Evolutionary conservation across 306 rosid genomes (phyloP).

Genomic region (Castanea sativa): DNA sequence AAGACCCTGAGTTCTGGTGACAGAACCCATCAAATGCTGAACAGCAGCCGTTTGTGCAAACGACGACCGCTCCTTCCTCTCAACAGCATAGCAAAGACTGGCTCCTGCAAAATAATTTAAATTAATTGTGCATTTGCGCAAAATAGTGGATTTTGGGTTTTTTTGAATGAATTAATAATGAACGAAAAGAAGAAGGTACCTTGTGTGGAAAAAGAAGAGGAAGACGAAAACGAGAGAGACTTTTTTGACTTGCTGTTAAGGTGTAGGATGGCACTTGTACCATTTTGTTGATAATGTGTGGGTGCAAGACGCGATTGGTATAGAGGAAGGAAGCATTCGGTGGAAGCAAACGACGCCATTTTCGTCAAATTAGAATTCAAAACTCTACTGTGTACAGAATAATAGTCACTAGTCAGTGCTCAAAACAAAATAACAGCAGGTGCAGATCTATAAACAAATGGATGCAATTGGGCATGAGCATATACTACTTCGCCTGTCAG

Average conservation of each 20-base stretch:
- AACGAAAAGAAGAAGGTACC: conserved; percentile 27
- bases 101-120: conserved; percentile 19
- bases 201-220: conserved; percentile 11
- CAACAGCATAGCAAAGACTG: conserved; percentile 20
- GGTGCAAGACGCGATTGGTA: conserved; percentile 26
- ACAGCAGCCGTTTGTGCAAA: conserved; percentile 61
- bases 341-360: conserved; percentile 42
- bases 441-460: no score
- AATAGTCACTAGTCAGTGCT: no score
- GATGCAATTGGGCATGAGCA: no score
- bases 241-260: not conserved
- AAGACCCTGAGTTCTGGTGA: conserved; percentile 64
- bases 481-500: no score
- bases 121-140: not conserved
- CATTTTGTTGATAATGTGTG: conserved; percentile 9
- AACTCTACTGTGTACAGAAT: no score
- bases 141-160: not conserved
- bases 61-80: conserved; percentile 40
- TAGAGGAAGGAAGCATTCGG: conserved; percentile 32
- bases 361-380: not conserved
- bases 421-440: no score
- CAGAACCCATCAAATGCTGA: conserved; percentile 76
- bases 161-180: not conserved
- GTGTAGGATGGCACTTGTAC: conserved; percentile 7
- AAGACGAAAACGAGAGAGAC: conserved; percentile 9